Evolutionary conservation across 176 grass and related monocot genomes (phyloP).

Genomic region (Bromus sterilis): DNA sequence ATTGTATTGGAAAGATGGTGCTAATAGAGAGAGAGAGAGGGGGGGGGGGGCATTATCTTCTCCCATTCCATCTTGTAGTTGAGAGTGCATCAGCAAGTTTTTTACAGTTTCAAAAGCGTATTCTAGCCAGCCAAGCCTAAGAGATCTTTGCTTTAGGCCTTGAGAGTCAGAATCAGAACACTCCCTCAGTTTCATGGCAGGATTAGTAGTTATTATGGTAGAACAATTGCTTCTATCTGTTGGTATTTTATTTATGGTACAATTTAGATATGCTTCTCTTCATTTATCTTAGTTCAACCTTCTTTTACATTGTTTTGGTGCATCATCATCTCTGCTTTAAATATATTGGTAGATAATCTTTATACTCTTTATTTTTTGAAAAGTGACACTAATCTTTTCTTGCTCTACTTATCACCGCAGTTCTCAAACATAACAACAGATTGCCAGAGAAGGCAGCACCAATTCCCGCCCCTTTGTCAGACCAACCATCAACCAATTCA

Average conservation of each 20-base stretch:
- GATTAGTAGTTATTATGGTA: neutral
- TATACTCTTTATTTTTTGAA: constrained; percentile 3
- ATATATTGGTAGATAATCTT: neutral
- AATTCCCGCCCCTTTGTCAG: constrained; percentile 31
- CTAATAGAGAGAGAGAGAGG: neutral
- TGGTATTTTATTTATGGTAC: neutral
- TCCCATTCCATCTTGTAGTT: neutral
- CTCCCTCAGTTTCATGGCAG: neutral
- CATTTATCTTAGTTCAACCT: neutral
- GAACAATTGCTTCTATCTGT: neutral
- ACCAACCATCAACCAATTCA: constrained; percentile 52
- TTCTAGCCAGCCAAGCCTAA: neutral
- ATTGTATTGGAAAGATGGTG: neutral
- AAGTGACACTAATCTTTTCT: constrained; percentile 7
- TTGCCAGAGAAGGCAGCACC: constrained; percentile 67
- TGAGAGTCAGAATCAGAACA: neutral
- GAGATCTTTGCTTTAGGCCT: neutral
- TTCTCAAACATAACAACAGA: constrained; percentile 78
- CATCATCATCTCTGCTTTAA: neutral
- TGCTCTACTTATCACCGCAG: constrained; percentile 29
- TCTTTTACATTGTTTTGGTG: neutral
- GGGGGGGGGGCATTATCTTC: too few species aligned
- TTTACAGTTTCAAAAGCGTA: neutral
- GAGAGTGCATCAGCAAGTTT: neutral
- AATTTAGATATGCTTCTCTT: neutral